A percentile compares a stretch with the other conserved stretches of the same genome.
Evolutionary conservation across 495 filamentous ascomycete species (phyloP).

Genomic region (Xylaria intraflava): DNA sequence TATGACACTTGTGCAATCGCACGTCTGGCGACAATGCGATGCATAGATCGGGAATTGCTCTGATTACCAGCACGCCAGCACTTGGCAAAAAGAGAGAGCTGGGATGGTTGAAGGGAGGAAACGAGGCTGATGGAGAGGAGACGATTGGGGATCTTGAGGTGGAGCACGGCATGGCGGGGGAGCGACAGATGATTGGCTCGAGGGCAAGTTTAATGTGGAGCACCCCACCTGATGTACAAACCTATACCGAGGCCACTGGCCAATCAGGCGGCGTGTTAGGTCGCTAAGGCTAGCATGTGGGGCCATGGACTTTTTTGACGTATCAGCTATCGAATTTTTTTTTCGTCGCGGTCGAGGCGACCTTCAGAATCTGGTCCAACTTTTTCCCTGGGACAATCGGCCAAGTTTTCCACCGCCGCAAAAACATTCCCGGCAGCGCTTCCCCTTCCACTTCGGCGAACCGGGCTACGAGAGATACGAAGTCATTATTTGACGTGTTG

Average conservation of each 20-base stretch:
- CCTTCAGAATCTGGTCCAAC: background rate
- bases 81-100: background rate
- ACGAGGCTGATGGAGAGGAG: background rate
- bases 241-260: background rate
- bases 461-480: background rate
- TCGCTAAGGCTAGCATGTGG: background rate
- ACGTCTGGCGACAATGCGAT: conserved; percentile 19
- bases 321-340: conserved; percentile 10
- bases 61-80: background rate
- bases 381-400: background rate
- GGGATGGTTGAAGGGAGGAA: background rate
- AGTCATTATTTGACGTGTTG: background rate
- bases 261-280: background rate
- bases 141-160: background rate
- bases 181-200: conserved; percentile 3
- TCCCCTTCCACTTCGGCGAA: background rate
- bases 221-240: background rate
- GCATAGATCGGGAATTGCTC: conserved; percentile 10
- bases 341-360: background rate
- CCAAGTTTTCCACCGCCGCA: background rate
- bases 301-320: background rate
- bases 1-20: conserved; percentile 12
- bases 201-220: background rate
- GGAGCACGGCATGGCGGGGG: no score
- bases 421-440: background rate